Conservation (phyloP, 1,284 basidiomycete species). For the Omphalotus olearius region DNA sequence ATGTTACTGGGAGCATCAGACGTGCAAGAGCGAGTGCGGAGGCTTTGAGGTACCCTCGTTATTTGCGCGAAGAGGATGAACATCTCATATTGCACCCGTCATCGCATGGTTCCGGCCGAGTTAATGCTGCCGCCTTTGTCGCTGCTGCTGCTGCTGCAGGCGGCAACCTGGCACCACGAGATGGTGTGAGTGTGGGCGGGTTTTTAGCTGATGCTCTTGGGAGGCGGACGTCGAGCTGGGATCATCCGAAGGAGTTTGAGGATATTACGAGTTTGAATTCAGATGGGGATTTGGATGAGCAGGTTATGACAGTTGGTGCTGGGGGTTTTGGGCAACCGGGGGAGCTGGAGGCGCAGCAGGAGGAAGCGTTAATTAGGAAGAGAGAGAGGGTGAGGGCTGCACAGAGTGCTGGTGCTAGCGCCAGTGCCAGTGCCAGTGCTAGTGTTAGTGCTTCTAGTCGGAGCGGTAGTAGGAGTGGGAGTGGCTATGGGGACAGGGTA, state of each 20-base stretch:
- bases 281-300: conserved; percentile 44
- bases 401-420: not conserved
- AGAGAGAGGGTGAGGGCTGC: not conserved
- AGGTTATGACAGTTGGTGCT: conserved; percentile 47
- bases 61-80: too few species aligned
- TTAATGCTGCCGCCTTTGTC: too few species aligned
- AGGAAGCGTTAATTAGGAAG: not conserved
- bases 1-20: too few species aligned
- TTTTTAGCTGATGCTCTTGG: conserved; percentile 23
- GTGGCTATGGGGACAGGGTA: not conserved
- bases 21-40: too few species aligned
- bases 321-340: conserved; percentile 44
- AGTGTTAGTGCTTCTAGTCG: not conserved
- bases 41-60: too few species aligned
- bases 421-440: not conserved
- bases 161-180: not conserved
- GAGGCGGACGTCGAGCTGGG: conserved; percentile 63
- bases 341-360: conserved; percentile 15
- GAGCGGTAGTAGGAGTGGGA: not conserved
- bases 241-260: conserved; percentile 40
- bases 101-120: too few species aligned
- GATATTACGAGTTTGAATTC: conserved; percentile 51
- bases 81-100: too few species aligned
- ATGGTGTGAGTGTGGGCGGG: not conserved
- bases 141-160: too few species aligned